Evolutionary conservation across 208 protist species (phyloP).

Genomic region (Leishmania mexicana): DNA sequence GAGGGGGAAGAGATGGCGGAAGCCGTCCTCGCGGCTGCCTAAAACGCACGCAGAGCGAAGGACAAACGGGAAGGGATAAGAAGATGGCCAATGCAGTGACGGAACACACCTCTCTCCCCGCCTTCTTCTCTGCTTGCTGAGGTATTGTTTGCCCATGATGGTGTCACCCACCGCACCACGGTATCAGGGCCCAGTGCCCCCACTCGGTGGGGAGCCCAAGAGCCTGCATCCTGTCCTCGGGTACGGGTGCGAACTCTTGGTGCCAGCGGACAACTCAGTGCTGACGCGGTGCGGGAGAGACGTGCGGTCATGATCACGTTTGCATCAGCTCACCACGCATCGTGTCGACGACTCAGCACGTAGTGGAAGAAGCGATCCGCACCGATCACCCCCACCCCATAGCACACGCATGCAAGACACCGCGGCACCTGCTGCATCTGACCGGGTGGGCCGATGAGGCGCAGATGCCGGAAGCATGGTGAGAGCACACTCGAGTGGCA

Average conservation of each 20-base stretch:
- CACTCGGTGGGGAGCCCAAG: too few relatives aligned
- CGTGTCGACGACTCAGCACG: too few relatives aligned
- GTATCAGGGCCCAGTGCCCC: too few relatives aligned
- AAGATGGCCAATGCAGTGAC: neutral
- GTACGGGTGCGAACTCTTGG: too few relatives aligned
- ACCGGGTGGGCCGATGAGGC: neutral
- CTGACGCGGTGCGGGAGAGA: too few relatives aligned
- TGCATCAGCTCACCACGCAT: too few relatives aligned
- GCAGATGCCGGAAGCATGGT: neutral
- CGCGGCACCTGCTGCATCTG: neutral
- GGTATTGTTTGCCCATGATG: neutral
- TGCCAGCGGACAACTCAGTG: too few relatives aligned
- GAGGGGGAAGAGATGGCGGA: conserved; percentile 11
- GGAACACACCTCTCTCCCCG: neutral
- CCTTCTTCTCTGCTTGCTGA: neutral
- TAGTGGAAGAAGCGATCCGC: too few relatives aligned
- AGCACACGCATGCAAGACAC: neutral
- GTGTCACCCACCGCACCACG: neutral
- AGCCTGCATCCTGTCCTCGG: too few relatives aligned
- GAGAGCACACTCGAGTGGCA: neutral
- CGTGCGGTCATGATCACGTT: too few relatives aligned
- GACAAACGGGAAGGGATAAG: too few relatives aligned
- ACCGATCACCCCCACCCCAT: neutral
- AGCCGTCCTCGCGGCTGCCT: neutral
- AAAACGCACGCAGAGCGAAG: neutral